Evolutionary conservation across 768 basidiomycete genomes (phyloP).

Genomic region (Kwoniella botswanensis): DNA sequence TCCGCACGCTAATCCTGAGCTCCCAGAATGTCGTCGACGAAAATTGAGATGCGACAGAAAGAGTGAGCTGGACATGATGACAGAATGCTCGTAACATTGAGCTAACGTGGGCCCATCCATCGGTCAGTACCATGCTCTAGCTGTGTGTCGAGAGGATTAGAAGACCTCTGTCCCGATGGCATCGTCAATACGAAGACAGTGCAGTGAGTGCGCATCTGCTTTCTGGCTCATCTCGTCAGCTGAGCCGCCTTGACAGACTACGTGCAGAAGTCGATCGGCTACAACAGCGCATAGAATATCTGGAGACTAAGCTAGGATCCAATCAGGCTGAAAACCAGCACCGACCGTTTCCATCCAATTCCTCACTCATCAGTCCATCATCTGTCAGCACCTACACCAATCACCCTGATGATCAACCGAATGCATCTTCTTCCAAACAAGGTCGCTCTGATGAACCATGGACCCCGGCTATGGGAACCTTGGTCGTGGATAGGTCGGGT

Average conservation of each 20-base stretch:
- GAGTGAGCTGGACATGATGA: not conserved
- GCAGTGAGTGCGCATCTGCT: not conserved
- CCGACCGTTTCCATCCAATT: not conserved
- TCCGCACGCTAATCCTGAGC: not conserved
- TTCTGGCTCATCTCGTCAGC: not conserved
- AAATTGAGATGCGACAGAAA: not conserved
- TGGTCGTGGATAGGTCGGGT: constrained; percentile 20
- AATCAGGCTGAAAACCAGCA: not conserved
- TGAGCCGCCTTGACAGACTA: not conserved
- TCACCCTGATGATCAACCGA: not conserved
- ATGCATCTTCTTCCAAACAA: not conserved
- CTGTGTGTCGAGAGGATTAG: not conserved
- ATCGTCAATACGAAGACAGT: not conserved
- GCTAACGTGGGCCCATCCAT: too few species aligned
- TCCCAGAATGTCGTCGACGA: not conserved
- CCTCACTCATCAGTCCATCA: not conserved
- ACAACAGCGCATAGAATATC: not conserved
- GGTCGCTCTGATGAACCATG: not conserved
- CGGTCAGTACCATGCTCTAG: not conserved
- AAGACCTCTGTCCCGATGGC: not conserved
- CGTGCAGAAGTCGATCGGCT: not conserved
- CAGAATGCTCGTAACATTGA: too few species aligned
- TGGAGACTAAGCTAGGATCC: not conserved
- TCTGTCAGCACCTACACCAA: not conserved
- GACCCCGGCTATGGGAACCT: constrained; percentile 12